Evolutionary conservation across 2,329 filamentous ascomycete species (phyloP).

Genomic region (Diaporthe sp.): DNA sequence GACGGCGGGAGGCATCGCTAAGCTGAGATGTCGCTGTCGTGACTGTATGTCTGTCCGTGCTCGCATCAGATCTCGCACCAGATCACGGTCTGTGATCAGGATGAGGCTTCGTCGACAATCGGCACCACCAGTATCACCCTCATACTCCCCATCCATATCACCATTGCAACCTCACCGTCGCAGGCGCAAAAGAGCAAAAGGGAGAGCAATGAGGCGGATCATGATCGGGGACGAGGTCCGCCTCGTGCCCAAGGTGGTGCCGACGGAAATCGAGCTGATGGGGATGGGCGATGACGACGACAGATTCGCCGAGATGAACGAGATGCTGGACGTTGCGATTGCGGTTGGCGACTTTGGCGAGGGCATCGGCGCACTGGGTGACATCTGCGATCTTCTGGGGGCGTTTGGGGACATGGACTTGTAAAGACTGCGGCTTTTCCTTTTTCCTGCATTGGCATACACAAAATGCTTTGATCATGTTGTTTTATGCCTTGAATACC

Average conservation of each 20-base stretch:
- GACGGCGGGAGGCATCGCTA: conserved; percentile 7
- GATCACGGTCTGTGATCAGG: neutral
- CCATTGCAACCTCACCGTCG: neutral
- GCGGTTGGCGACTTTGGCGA: conserved; percentile 25
- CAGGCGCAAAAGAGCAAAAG: accelerated
- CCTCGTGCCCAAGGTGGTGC: conserved; percentile 1
- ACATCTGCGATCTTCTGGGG: conserved; percentile 11
- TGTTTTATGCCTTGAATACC: neutral
- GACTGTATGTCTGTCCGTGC: neutral
- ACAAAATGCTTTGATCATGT: neutral
- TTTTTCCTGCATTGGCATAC: neutral
- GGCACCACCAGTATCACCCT: too few species aligned
- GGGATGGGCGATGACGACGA: neutral
- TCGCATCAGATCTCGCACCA: neutral
- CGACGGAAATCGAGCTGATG: neutral
- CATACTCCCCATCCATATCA: neutral
- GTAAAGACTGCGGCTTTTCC: neutral
- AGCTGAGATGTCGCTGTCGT: neutral
- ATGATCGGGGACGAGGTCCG: conserved; percentile 25
- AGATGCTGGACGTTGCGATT: conserved; percentile 20
- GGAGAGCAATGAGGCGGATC: neutral
- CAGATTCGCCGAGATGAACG: neutral
- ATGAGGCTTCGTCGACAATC: neutral
- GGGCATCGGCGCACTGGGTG: conserved; percentile 21
- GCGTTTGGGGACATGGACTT: conserved; percentile 12